A percentile compares a stretch with the other conserved stretches of the same genome.
Conservation (phyloP, 208 protist species). For the Herpetomonas samuelpessoai region DNA sequence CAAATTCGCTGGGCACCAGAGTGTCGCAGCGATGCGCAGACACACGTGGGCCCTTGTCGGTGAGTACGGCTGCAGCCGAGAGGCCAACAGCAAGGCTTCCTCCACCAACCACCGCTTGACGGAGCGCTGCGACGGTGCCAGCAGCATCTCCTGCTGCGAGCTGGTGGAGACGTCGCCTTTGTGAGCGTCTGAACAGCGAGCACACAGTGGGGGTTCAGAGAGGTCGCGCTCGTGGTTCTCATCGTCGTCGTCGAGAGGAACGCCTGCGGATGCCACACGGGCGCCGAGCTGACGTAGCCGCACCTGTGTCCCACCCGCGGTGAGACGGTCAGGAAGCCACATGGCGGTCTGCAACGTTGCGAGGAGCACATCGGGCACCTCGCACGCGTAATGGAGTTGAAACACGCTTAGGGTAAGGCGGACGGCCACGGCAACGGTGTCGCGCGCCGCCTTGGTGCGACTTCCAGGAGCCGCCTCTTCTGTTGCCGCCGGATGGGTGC, state of each 20-base stretch:
- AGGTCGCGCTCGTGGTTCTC: background rate
- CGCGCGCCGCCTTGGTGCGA: too few species aligned
- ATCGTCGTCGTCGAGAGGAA: background rate
- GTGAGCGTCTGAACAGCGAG: too few species aligned
- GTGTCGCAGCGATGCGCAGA: background rate
- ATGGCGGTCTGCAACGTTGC: background rate
- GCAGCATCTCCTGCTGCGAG: background rate
- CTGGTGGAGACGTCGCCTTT: background rate
- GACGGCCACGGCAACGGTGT: too few species aligned
- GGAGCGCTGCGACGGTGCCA: background rate
- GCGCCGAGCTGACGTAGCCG: too few species aligned
- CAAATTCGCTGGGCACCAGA: conserved; percentile 6
- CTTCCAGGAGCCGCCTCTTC: too few species aligned
- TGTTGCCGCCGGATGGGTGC: too few species aligned
- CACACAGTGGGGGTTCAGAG: too few species aligned
- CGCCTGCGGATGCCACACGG: too few species aligned
- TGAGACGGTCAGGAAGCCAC: background rate
- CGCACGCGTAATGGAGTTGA: too few species aligned
- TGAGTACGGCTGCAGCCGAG: background rate
- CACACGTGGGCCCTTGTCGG: background rate
- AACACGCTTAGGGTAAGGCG: too few species aligned
- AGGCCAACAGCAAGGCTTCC: background rate
- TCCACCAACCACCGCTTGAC: conserved; percentile 2
- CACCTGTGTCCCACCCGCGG: background rate
- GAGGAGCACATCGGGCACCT: background rate